A percentile compares a stretch with the other conserved stretches of the same genome.
Conservation (phyloP, 2,329 filamentous ascomycete genomes). For the Sclerotinia glacialis region DNA sequence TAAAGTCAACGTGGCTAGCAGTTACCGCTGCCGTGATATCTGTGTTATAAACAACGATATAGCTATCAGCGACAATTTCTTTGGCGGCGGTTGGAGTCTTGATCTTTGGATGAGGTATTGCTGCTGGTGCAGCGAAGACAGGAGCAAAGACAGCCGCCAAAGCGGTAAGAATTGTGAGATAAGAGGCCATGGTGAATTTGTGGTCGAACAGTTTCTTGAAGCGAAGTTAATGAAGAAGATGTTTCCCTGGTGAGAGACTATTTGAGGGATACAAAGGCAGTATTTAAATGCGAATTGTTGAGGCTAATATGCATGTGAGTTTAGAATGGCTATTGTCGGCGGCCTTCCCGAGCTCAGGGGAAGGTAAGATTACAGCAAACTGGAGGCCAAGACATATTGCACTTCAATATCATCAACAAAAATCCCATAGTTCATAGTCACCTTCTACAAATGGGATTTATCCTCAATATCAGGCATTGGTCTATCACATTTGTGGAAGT, state of each 20-base stretch:
- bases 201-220: not conserved
- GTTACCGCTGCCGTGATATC: constrained; percentile 50
- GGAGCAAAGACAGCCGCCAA: constrained; percentile 36
- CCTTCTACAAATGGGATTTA: constrained; percentile 15
- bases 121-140: constrained; percentile 32
- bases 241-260: not conserved
- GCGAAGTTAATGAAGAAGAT: constrained; percentile 1
- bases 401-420: not conserved
- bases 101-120: constrained; percentile 23
- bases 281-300: not conserved
- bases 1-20: constrained; percentile 48
- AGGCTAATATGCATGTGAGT: not conserved
- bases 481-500: constrained; percentile 16
- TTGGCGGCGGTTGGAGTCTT: constrained; percentile 47
- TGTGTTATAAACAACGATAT: constrained; percentile 64
- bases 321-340: not conserved
- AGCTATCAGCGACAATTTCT: constrained; percentile 54
- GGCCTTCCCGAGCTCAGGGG: not conserved
- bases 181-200: constrained; percentile 31
- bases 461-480: not conserved
- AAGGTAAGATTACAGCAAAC: not conserved
- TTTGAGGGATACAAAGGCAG: not conserved
- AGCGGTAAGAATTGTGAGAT: constrained; percentile 33
- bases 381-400: not conserved
- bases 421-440: not conserved